Percentiles rank a stretch among this genome's conserved stretches.
Evolutionary conservation across 2,329 filamentous ascomycete species (phyloP).

Genomic region (Rutstroemia sp.): DNA sequence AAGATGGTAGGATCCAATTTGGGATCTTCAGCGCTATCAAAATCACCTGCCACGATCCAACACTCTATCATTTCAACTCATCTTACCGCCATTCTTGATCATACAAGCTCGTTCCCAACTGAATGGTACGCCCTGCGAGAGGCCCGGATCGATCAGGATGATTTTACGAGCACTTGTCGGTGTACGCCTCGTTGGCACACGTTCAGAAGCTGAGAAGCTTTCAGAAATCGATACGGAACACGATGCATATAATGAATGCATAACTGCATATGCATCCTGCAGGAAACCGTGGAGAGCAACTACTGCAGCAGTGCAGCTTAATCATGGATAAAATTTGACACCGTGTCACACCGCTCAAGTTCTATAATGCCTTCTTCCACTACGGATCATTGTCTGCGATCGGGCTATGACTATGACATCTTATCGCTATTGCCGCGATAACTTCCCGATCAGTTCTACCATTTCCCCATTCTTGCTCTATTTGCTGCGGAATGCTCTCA

Average conservation of each 20-base stretch:
- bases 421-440: background rate
- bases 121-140: background rate
- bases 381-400: background rate
- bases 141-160: background rate
- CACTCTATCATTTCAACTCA: too few relatives aligned
- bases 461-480: background rate
- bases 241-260: background rate
- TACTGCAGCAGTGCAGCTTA: background rate
- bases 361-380: background rate
- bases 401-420: background rate
- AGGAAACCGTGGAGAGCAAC: background rate
- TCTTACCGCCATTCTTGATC: too few relatives aligned
- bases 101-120: background rate
- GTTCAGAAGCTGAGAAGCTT: background rate
- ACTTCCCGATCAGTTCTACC: background rate
- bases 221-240: background rate
- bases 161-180: background rate
- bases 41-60: too few relatives aligned
- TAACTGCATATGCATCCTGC: background rate
- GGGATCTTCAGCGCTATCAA: too few relatives aligned
- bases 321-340: background rate
- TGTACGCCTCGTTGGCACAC: background rate
- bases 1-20: too few relatives aligned
- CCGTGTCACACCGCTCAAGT: background rate
- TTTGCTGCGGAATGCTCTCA: background rate